These are phyloP conservation scores for Excoecaria cochinchinensis DNA, from an alignment of 345 rosid genomes.

Conservation along the genomic window DNA sequence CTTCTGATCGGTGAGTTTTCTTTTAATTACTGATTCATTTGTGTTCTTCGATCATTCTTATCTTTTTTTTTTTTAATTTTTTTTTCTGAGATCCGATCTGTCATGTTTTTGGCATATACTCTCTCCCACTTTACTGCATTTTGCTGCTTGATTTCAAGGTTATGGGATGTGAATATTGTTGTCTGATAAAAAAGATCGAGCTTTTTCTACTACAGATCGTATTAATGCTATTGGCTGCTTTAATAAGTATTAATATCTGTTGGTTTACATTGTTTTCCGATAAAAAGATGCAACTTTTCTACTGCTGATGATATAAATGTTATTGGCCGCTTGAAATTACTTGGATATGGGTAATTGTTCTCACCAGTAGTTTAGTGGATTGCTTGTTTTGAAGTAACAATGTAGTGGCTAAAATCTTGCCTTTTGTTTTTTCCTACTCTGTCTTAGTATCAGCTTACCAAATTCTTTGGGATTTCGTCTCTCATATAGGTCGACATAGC, in stretches of 20 bases:
- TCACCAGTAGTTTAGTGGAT: not conserved
- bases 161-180: not conserved
- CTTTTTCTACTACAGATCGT: not conserved
- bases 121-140: no score
- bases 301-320: not conserved
- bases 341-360: not conserved
- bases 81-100: constrained; percentile 22
- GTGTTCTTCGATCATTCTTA: not conserved
- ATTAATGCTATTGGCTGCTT: not conserved
- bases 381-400: not conserved
- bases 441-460: not conserved
- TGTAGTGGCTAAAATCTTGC: not conserved
- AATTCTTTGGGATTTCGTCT: not conserved
- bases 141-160: not conserved
- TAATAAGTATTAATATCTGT: not conserved
- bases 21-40: not conserved
- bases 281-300: not conserved
- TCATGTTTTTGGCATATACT: not conserved
- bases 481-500: not conserved
- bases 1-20: constrained; percentile 79
- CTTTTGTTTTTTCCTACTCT: not conserved
- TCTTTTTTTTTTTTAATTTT: not conserved
- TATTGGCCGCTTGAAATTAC: not conserved
- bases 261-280: not conserved
- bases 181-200: not conserved